Conservation (phyloP, 192 early-diverging fungal genomes). For the Coemansia sp. region DNA sequence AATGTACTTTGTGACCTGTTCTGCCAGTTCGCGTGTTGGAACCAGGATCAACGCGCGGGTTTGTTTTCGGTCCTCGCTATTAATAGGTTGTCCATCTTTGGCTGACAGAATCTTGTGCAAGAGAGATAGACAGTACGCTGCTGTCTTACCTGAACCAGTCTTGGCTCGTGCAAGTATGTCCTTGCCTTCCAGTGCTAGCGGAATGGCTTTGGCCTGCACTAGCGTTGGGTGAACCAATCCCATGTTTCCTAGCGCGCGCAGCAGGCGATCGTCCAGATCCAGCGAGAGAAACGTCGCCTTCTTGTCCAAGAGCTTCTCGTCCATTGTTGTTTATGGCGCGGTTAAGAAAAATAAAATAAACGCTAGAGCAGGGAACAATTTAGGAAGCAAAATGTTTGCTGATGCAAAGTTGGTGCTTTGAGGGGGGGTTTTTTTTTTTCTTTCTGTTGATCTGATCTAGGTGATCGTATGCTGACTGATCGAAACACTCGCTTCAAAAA, state of each 20-base stretch:
- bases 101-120: slow-evolving; percentile 83
- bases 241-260: slow-evolving; percentile 82
- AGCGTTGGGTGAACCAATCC: slow-evolving; percentile 83
- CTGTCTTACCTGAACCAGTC: slow-evolving; percentile 96
- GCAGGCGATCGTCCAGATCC: slow-evolving; percentile 86
- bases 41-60: slow-evolving; percentile 78
- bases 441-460: not conserved
- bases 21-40: slow-evolving; percentile 93
- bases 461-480: not conserved
- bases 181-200: slow-evolving; percentile 86
- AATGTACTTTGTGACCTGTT: slow-evolving; percentile 81
- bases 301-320: slow-evolving; percentile 54
- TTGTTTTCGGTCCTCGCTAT: slow-evolving; percentile 22
- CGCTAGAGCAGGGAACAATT: not conserved
- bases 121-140: slow-evolving; percentile 89
- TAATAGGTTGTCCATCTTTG: slow-evolving; percentile 59
- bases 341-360: not conserved
- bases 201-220: slow-evolving; percentile 86
- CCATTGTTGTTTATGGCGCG: slow-evolving; percentile 18
- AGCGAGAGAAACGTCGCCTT: slow-evolving; percentile 58
- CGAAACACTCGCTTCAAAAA: not conserved
- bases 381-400: not conserved
- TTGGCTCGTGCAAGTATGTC: slow-evolving; percentile 91
- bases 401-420: not conserved
- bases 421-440: not conserved